These are phyloP conservation scores for Neodidymelliopsis sp. DNA, from an alignment of 2,329 filamentous ascomycete genomes.

Conservation along the genomic window DNA sequence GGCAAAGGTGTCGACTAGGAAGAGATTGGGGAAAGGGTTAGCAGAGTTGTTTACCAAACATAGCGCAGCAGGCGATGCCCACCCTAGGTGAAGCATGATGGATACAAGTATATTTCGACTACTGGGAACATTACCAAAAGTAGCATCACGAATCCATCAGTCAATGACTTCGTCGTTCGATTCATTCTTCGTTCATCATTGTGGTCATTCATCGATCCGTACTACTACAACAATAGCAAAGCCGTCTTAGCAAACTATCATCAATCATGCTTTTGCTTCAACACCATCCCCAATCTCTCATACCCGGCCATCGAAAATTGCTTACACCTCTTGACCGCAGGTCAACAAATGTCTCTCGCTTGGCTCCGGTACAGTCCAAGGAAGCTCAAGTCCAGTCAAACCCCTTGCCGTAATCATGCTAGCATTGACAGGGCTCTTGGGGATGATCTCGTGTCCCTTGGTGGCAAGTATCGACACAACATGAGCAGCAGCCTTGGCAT, in stretches of 20 bases:
- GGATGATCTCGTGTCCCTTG: constrained; percentile 43
- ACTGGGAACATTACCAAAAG: no score
- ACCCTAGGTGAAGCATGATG: no score
- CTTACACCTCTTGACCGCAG: constrained; percentile 43
- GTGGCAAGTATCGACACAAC: constrained; percentile 45
- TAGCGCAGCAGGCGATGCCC: no score
- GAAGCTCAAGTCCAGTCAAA: constrained; percentile 37
- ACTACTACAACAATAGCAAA: not conserved
- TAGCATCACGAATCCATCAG: no score
- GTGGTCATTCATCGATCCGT: no score
- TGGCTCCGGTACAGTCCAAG: constrained; percentile 39
- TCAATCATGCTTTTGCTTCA: not conserved
- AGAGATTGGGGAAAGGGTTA: no score
- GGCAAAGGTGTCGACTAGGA: no score
- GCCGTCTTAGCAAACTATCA: not conserved
- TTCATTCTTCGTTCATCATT: no score
- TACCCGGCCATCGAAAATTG: not conserved
- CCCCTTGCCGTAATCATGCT: constrained; percentile 40
- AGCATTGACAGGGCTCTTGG: constrained; percentile 44
- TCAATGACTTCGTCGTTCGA: no score
- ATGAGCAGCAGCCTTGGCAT: constrained; percentile 49
- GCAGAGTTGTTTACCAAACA: no score
- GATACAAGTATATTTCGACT: no score
- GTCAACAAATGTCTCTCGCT: constrained; percentile 41
- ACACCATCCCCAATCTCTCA: not conserved